Percentiles rank a stretch among this genome's conserved stretches.
Conservation (phyloP, 2,329 filamentous ascomycete genomes). For the Monilinia vaccinii-corymbosi region DNA sequence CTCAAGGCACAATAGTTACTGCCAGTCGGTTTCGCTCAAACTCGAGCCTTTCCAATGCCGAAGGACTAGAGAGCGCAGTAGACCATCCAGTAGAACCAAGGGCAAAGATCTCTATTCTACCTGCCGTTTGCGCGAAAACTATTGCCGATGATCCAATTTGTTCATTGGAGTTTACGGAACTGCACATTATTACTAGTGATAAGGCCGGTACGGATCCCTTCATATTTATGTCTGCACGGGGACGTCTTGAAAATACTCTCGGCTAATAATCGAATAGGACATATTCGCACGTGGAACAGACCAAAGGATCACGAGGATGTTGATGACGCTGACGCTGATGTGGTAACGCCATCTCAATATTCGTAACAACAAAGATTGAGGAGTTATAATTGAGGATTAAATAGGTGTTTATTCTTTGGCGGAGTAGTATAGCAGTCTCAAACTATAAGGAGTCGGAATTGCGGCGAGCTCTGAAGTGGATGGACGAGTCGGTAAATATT, state of each 20-base stretch:
- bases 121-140: slow-evolving; percentile 67
- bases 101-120: slow-evolving; percentile 72
- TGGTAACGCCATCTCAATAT: background rate
- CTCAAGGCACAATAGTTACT: slow-evolving; percentile 43
- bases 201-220: slow-evolving; percentile 62
- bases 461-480: background rate
- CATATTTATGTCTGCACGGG: background rate
- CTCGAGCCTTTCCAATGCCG: slow-evolving; percentile 50
- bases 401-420: background rate
- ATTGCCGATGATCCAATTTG: slow-evolving; percentile 80
- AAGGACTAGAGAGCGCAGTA: slow-evolving; percentile 45
- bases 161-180: slow-evolving; percentile 89
- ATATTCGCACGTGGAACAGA: slow-evolving; percentile 25
- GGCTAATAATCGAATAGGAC: slow-evolving; percentile 12
- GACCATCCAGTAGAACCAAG: slow-evolving; percentile 80
- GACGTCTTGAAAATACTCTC: background rate
- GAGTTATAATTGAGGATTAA: background rate
- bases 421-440: background rate
- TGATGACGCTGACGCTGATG: slow-evolving; percentile 2
- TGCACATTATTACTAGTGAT: slow-evolving; percentile 87
- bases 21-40: slow-evolving; percentile 58
- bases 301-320: slow-evolving; percentile 14
- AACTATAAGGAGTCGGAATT: background rate
- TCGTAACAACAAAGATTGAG: background rate
- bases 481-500: background rate